phyloP scores from a whole-genome alignment of 2,329 filamentous ascomycete species.

The Diplodia sapinea region DNA sequence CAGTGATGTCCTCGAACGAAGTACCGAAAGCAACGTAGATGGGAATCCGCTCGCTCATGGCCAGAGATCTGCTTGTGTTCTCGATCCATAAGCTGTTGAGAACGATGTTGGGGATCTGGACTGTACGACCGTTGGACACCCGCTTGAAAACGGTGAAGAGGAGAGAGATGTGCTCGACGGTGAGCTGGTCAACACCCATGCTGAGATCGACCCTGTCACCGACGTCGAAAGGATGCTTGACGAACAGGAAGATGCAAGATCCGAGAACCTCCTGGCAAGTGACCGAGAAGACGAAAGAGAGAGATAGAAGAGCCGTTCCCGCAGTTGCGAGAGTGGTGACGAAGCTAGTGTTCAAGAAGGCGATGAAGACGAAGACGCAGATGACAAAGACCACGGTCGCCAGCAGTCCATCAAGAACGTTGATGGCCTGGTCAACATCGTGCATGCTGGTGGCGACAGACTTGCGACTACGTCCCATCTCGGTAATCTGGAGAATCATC shows the following conservation, averaged over 20 bases:
- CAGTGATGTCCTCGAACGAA: slow-evolving; percentile 84
- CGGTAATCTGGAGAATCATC: slow-evolving; percentile 86
- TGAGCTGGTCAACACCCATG: slow-evolving; percentile 65
- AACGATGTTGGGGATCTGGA: slow-evolving; percentile 86
- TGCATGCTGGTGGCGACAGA: slow-evolving; percentile 92
- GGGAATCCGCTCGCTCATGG: slow-evolving; percentile 85
- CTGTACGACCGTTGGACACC: slow-evolving; percentile 78
- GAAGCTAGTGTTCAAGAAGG: slow-evolving; percentile 87
- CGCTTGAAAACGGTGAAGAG: slow-evolving; percentile 91
- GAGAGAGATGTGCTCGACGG: slow-evolving; percentile 92
- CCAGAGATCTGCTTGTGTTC: slow-evolving; percentile 87
- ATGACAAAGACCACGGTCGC: slow-evolving; percentile 81
- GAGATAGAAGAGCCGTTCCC: slow-evolving; percentile 86
- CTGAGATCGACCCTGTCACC: slow-evolving; percentile 89
- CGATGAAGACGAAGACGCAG: slow-evolving; percentile 83
- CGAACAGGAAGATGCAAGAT: slow-evolving; percentile 97
- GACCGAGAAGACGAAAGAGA: slow-evolving; percentile 95
- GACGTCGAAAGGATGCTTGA: slow-evolving; percentile 97
- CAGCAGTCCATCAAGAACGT: slow-evolving; percentile 85
- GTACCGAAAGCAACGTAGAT: slow-evolving; percentile 87
- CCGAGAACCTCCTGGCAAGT: slow-evolving; percentile 96
- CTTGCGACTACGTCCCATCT: slow-evolving; percentile 85
- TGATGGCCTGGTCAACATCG: slow-evolving; percentile 93
- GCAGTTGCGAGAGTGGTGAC: slow-evolving; percentile 85
- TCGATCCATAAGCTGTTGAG: slow-evolving; percentile 95